Conservation (phyloP, 2,329 filamentous ascomycete species). For the Fusarium staphyleae region DNA sequence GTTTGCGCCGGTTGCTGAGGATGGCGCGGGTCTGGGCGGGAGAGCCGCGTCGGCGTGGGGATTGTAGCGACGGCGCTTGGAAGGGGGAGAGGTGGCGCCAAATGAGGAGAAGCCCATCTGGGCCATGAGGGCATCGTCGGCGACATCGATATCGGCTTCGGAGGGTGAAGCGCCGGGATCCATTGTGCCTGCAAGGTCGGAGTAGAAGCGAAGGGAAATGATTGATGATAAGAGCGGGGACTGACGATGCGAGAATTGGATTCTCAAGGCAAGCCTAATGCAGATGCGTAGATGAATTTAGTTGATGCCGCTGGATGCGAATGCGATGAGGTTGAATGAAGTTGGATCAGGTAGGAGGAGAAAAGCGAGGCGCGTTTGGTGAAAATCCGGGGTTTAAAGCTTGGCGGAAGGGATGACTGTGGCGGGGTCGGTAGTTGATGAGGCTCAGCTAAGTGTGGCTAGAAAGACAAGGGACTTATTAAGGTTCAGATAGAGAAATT, state of each 20-base stretch:
- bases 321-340: slow-evolving; percentile 7
- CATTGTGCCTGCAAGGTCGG: slow-evolving; percentile 2
- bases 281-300: neutral
- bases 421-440: slow-evolving; percentile 21
- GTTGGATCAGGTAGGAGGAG: slow-evolving; percentile 26
- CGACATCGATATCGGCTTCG: slow-evolving; percentile 11
- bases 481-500: neutral
- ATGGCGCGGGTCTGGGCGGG: slow-evolving; percentile 37
- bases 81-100: slow-evolving; percentile 60
- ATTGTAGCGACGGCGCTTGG: slow-evolving; percentile 74
- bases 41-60: slow-evolving; percentile 56
- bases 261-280: neutral
- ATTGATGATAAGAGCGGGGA: neutral
- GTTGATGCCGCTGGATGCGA: slow-evolving; percentile 6
- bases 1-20: slow-evolving; percentile 45
- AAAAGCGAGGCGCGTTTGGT: slow-evolving; percentile 25
- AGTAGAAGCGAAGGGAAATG: neutral
- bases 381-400: slow-evolving; percentile 39
- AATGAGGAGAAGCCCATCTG: slow-evolving; percentile 78
- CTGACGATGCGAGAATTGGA: neutral
- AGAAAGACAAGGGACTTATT: neutral
- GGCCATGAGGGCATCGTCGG: slow-evolving; percentile 61
- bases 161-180: slow-evolving; percentile 6
- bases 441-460: slow-evolving; percentile 24
- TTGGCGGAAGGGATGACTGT: slow-evolving; percentile 25